Evolutionary conservation across 2,329 filamentous ascomycete genomes (phyloP).

Genomic region (Trichoderma simmonsii): DNA sequence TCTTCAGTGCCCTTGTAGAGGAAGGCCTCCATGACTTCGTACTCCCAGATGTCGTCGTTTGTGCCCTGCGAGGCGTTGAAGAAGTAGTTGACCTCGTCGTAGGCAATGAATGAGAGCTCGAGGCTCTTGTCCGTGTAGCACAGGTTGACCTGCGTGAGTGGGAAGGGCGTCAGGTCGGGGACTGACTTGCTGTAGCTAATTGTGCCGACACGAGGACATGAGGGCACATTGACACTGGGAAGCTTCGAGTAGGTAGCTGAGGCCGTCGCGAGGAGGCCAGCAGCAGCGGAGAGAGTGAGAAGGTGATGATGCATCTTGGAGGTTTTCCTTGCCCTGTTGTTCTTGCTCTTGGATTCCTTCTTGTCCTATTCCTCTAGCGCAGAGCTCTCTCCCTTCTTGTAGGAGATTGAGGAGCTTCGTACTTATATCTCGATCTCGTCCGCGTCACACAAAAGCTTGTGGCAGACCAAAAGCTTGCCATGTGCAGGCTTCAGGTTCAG

Average conservation of each 20-base stretch:
- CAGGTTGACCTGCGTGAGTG: conserved; percentile 43
- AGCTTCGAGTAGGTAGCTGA: conserved; percentile 13
- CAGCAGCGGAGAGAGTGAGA: conserved; percentile 6
- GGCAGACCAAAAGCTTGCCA: neutral
- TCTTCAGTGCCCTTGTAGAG: conserved; percentile 44
- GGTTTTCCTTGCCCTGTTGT: neutral
- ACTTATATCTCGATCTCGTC: neutral
- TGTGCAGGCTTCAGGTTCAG: neutral
- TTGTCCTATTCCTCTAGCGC: neutral
- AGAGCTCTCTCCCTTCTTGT: neutral
- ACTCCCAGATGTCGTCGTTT: conserved; percentile 47
- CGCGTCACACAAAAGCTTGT: neutral
- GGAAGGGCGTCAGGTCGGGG: conserved; percentile 40
- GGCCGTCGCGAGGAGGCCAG: conserved; percentile 9
- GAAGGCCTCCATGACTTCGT: conserved; percentile 52
- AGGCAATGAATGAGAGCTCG: conserved; percentile 42
- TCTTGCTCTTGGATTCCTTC: neutral
- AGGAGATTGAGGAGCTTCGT: neutral
- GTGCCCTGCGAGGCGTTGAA: conserved; percentile 42
- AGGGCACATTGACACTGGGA: conserved; percentile 37
- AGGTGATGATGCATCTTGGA: conserved; percentile 8
- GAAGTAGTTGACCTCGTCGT: conserved; percentile 46
- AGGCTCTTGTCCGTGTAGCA: conserved; percentile 44
- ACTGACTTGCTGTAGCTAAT: conserved; percentile 41
- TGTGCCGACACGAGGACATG: conserved; percentile 37